Base-by-base conservation (phyloP, 208 protist species). In the Leishmania gerbilli region DNA sequence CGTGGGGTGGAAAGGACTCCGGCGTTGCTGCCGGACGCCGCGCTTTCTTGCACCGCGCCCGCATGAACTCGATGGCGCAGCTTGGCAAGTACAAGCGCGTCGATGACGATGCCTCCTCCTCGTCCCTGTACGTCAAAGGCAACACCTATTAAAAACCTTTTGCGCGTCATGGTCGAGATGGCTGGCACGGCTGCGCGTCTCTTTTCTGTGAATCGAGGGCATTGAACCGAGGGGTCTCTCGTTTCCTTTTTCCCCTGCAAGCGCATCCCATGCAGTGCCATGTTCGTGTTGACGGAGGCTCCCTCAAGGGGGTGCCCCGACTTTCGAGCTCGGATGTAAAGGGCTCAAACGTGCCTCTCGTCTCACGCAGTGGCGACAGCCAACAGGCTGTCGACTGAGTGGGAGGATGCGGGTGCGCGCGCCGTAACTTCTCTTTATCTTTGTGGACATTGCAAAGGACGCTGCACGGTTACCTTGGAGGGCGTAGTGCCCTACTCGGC, bases 1-100 rank as follows among this genome's bases (percentile, higher is more conserved):
- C 96, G 34, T 99, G 98, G 98, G 84, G 79, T 51, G 98, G 98
- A 72, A 98, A 99, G 87, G 87, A 92, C 31, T 76, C 71, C 15
- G 71, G 71, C 49, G 49, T 76, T 24, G 49, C 71, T 60, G 71
- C 71, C 49, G 71, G 71, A 31, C 71, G 71, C 49, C 99, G 55
- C 68, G 88, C 90, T 40, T 94, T 96, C 87, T 81, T 97, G 77
- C 93, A 97, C 92, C 91, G 93, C 56, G 93, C 93, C 0, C 74
- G 84, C 71, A 97, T 97, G 93, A 97, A 97, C 87, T 97, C 93
- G 49, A 53, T 88, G 31, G 93, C 93, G 11, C 87, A 91, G 77
- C 90, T 92, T 42, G 93, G 93, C 84, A 86, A 89, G 84, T 97
- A 97, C 92, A 88, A 89, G 76, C 92, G 90, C 79, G 65, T 69